These are phyloP conservation scores for Talaromyces piceae DNA, from an alignment of 2,329 filamentous ascomycete species.

Conservation along the genomic window DNA sequence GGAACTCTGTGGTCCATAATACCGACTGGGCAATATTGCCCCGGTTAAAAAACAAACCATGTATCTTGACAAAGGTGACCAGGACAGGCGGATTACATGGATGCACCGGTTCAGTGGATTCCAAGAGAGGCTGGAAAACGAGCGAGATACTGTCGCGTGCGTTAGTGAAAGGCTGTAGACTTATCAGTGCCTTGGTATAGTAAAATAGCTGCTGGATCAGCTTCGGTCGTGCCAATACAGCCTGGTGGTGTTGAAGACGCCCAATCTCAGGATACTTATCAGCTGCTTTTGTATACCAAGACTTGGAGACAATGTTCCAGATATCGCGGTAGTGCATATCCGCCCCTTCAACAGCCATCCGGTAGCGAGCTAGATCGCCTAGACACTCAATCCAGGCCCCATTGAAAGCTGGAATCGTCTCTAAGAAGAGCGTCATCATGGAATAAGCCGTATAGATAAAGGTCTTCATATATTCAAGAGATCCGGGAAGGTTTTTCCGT, in stretches of 20 bases:
- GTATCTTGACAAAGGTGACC: conserved; percentile 46
- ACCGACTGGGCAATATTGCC: conserved; percentile 32
- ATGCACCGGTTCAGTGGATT: conserved; percentile 29
- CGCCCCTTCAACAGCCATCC: conserved; percentile 86
- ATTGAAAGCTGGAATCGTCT: conserved; percentile 74
- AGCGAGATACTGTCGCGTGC: conserved; percentile 51
- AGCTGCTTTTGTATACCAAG: conserved; percentile 79
- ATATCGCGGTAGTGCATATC: conserved; percentile 66
- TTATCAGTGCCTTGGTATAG: conserved; percentile 52
- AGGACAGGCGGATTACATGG: conserved; percentile 25
- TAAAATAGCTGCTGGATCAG: conserved; percentile 52
- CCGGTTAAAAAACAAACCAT: conserved; percentile 43
- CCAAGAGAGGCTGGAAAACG: conserved; percentile 46
- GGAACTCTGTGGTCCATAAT: conserved; percentile 32
- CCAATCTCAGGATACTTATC: conserved; percentile 69
- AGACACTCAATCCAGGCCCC: conserved; percentile 93
- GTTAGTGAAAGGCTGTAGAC: conserved; percentile 48
- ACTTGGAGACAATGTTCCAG: conserved; percentile 71
- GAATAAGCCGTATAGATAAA: conserved; percentile 87
- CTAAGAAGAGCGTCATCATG: conserved; percentile 79
- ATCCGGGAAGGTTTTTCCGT: conserved; percentile 64
- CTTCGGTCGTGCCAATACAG: conserved; percentile 54
- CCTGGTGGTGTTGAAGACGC: conserved; percentile 79
- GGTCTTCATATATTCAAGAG: conserved; percentile 79
- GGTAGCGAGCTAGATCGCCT: conserved; percentile 75